These are phyloP conservation scores for Scheffersomyces titani DNA, from an alignment of 1,139 yeast species.

Conservation along the genomic window DNA sequence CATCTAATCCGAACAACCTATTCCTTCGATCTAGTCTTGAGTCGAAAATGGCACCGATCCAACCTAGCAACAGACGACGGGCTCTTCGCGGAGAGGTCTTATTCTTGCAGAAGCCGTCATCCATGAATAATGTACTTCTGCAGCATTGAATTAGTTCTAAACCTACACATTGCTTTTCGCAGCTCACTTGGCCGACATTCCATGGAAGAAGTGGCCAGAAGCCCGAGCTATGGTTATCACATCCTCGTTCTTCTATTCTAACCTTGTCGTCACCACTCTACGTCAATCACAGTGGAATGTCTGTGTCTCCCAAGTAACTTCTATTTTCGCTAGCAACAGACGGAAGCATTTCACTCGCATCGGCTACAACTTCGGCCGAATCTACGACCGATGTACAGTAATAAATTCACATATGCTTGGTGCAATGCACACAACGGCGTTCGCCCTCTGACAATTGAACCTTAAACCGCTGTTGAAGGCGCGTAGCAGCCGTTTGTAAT, in stretches of 20 bases:
- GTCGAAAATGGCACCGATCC: background rate
- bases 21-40: too few relatives aligned
- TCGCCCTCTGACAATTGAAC: background rate
- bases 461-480: background rate
- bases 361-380: background rate
- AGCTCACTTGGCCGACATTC: background rate
- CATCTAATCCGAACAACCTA: background rate
- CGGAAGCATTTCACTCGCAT: background rate
- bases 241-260: too few relatives aligned
- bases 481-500: background rate
- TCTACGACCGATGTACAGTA: background rate
- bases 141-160: background rate
- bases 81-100: background rate
- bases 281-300: background rate
- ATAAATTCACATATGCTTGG: background rate
- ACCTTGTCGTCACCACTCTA: background rate
- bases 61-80: background rate
- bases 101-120: background rate
- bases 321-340: background rate
- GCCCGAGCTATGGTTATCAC: too few relatives aligned
- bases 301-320: background rate
- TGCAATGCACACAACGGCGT: background rate
- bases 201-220: too few relatives aligned
- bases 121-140: background rate
- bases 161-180: background rate